A percentile compares a stretch with the other conserved stretches of the same genome.
phyloP scores from a whole-genome alignment of 495 filamentous ascomycete species.

The Penicillium canariense region DNA sequence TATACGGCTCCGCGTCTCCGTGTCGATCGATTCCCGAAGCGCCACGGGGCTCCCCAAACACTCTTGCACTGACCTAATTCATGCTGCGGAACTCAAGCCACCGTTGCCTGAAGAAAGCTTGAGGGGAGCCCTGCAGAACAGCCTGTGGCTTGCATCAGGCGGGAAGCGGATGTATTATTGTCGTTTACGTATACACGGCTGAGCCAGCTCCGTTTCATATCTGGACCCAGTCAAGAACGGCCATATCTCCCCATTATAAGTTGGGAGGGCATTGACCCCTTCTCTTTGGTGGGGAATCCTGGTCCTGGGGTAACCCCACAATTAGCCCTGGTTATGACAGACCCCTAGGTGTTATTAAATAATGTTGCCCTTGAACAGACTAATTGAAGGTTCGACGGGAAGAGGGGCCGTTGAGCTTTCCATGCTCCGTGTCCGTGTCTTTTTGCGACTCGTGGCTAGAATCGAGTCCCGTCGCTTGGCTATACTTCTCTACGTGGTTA shows the following conservation, averaged over 20 bases:
- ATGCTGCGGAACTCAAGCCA: slow-evolving; percentile 6
- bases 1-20: neutral
- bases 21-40: slow-evolving; percentile 26
- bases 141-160: neutral
- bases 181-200: neutral
- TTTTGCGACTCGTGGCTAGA: neutral
- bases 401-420: neutral
- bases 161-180: neutral
- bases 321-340: neutral
- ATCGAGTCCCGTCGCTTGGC: no score
- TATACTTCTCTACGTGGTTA: no score
- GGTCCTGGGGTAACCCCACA: neutral
- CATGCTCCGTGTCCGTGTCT: neutral
- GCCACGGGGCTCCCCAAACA: slow-evolving; percentile 13
- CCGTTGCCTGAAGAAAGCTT: slow-evolving; percentile 14
- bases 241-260: neutral
- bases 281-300: neutral
- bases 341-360: neutral
- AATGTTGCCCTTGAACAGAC: neutral
- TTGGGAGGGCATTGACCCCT: neutral
- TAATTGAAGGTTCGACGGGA: neutral
- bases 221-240: neutral
- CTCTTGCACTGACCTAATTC: neutral
- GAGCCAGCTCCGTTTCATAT: slow-evolving; percentile 8
- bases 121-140: neutral